A percentile compares a stretch with the other conserved stretches of the same genome.
phyloP scores from a whole-genome alignment of 140 eudicot species.

The Anethum foeniculum region DNA sequence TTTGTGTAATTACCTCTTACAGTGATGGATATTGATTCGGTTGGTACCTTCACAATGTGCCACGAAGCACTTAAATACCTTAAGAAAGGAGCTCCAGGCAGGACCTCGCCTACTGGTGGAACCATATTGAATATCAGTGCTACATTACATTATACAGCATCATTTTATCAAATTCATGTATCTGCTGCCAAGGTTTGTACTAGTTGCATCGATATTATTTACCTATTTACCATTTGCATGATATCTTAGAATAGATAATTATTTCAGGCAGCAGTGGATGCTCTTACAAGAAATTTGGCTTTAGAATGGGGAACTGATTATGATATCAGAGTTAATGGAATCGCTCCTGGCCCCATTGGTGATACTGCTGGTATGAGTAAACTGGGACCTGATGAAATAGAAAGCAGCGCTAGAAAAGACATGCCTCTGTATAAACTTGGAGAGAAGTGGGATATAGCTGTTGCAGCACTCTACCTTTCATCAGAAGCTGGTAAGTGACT shows the following conservation, averaged over 20 bases:
- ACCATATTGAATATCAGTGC: constrained; percentile 80
- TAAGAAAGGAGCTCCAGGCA: constrained; percentile 74
- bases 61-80: constrained; percentile 71
- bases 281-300: constrained; percentile 83
- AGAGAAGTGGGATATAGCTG: constrained; percentile 93
- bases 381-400: constrained; percentile 64
- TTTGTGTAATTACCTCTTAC: constrained; percentile 13
- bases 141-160: constrained; percentile 84
- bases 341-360: constrained; percentile 93
- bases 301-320: constrained; percentile 97
- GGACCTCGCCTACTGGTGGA: constrained; percentile 61
- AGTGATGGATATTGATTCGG: constrained; percentile 93
- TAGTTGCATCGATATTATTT: neutral
- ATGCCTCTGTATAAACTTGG: constrained; percentile 76
- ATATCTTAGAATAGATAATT: neutral
- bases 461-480: constrained; percentile 88
- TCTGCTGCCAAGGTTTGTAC: constrained; percentile 87
- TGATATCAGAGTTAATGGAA: constrained; percentile 90
- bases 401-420: constrained; percentile 30
- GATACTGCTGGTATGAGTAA: constrained; percentile 86
- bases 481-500: constrained; percentile 71
- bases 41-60: constrained; percentile 95
- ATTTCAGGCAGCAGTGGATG: constrained; percentile 82
- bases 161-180: constrained; percentile 93
- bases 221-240: neutral